Evolutionary conservation across 108 stramenopile genomes (phyloP).

Genomic region (Cyclotella atomus): DNA sequence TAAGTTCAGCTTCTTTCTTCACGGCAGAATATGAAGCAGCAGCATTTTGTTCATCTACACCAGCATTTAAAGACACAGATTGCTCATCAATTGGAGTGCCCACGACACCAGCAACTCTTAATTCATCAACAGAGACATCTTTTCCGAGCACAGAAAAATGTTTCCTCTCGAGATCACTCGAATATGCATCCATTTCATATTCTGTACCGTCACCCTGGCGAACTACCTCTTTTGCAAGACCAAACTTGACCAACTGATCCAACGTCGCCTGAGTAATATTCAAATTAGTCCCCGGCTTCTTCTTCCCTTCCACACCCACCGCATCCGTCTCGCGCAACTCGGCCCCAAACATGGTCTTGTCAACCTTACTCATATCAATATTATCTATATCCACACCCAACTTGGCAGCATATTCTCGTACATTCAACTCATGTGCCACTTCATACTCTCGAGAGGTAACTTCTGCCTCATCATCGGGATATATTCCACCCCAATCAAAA

Average conservation of each 20-base stretch:
- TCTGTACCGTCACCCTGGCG: conserved; percentile 78
- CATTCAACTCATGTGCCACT: conserved; percentile 79
- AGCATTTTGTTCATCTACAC: conserved; percentile 2
- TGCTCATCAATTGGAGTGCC: neutral
- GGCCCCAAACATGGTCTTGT: conserved; percentile 83
- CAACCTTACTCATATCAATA: conserved; percentile 84
- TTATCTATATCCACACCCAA: conserved; percentile 91
- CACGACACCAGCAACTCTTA: conserved; percentile 40
- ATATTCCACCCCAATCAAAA: conserved; percentile 88
- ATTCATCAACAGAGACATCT: conserved; percentile 49
- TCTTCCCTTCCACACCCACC: neutral
- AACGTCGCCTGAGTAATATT: conserved; percentile 67
- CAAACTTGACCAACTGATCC: conserved; percentile 65
- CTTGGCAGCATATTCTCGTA: conserved; percentile 76
- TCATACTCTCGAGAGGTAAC: conserved; percentile 70
- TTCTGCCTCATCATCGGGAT: conserved; percentile 74
- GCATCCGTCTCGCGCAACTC: conserved; percentile 37
- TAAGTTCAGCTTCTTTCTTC: neutral
- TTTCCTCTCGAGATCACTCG: conserved; percentile 40
- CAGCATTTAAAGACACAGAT: neutral
- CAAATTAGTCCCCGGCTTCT: conserved; percentile 28
- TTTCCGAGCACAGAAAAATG: conserved; percentile 54
- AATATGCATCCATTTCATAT: conserved; percentile 39
- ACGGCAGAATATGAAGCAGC: neutral
- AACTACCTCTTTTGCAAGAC: conserved; percentile 73